Evolutionary conservation across 75 land plant genomes (phyloP).

Genomic region (Picea glauca): DNA sequence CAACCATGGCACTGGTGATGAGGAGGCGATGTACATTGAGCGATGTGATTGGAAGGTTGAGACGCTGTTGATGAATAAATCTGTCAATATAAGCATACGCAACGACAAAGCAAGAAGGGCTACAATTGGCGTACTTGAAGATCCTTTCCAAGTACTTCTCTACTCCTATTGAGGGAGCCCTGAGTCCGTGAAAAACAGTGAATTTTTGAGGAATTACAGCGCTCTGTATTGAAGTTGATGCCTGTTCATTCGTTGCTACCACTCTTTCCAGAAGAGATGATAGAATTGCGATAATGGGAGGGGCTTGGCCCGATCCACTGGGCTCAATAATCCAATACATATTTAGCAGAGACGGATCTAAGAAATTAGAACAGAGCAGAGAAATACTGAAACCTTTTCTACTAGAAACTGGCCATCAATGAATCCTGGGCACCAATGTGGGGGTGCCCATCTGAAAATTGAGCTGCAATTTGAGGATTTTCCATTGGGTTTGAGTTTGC

Average conservation of each 20-base stretch:
- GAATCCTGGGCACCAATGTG: too few species aligned
- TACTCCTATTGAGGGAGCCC: constrained; percentile 24
- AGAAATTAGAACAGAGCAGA: too few species aligned
- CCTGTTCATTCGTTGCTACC: constrained; percentile 31
- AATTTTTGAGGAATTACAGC: neutral
- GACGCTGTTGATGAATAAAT: constrained; percentile 24
- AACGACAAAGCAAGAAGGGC: constrained; percentile 38
- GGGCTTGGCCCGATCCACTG: constrained; percentile 3
- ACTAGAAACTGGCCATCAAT: too few species aligned
- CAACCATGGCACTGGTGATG: constrained; percentile 45
- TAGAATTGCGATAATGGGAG: constrained; percentile 20
- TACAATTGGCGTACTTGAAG: constrained; percentile 34
- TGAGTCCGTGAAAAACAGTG: constrained; percentile 33
- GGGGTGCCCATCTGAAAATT: too few species aligned
- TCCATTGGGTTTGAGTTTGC: too few species aligned
- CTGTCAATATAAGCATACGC: constrained; percentile 33
- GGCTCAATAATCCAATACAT: too few species aligned
- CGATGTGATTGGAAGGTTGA: constrained; percentile 23
- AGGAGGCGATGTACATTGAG: constrained; percentile 35
- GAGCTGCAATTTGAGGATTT: too few species aligned
- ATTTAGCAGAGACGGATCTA: too few species aligned
- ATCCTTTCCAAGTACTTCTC: constrained; percentile 32
- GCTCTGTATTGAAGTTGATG: neutral
- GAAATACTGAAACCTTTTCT: too few species aligned
- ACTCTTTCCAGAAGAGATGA: constrained; percentile 47